A percentile compares a stretch with the other conserved stretches of the same genome.
phyloP scores from a whole-genome alignment of 108 stramenopile species.

The Skeletonema grethae region DNA sequence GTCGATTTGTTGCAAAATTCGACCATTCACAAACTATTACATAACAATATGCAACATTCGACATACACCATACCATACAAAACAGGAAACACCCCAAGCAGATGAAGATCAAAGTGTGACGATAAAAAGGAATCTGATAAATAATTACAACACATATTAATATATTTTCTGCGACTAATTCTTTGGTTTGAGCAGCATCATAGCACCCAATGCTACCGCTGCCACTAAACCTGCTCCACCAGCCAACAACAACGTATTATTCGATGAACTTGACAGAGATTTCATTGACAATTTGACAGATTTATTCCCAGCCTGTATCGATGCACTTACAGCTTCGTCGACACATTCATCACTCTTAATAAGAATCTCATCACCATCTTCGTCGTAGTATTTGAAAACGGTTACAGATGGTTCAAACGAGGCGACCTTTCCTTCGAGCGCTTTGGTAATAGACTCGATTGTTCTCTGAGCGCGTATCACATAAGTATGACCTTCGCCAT shows the following conservation, averaged over 20 bases:
- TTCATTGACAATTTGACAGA: constrained; percentile 67
- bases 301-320: constrained; percentile 56
- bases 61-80: background rate
- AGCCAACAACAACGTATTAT: constrained; percentile 18
- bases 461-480: constrained; percentile 66
- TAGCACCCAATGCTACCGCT: constrained; percentile 29
- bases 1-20: background rate
- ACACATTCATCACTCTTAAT: constrained; percentile 82
- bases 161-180: constrained; percentile 11
- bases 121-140: background rate
- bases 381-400: constrained; percentile 81
- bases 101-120: background rate
- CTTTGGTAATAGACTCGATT: constrained; percentile 46
- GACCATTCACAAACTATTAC: no score
- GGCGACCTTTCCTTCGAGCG: constrained; percentile 57
- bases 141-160: background rate
- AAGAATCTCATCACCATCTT: constrained; percentile 87
- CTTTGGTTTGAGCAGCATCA: constrained; percentile 36
- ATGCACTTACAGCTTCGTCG: constrained; percentile 65
- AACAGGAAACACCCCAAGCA: background rate
- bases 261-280: constrained; percentile 13
- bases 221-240: constrained; percentile 33
- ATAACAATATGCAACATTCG: no score
- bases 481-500: constrained; percentile 76
- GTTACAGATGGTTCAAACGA: constrained; percentile 43